Conservation (phyloP, 257 asterid genomes). For the Jacaranda copaia region DNA sequence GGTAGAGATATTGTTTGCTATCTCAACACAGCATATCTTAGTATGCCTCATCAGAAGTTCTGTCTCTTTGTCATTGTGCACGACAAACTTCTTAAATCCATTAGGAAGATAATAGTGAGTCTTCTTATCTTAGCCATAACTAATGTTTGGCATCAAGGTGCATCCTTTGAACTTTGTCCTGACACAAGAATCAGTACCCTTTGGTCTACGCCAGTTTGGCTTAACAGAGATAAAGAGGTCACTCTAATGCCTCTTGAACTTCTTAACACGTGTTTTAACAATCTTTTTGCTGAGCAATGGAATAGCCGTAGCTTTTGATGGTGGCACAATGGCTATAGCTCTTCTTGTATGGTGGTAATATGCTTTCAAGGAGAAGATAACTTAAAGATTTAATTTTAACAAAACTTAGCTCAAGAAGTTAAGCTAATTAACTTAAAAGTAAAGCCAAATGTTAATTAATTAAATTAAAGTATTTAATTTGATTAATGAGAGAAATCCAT, state of each 20-base stretch:
- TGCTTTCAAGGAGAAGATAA: too few species aligned
- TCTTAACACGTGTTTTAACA: slow-evolving; percentile 55
- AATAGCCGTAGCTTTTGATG: too few species aligned
- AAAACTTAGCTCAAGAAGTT: too few species aligned
- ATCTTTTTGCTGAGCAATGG: slow-evolving; percentile 54
- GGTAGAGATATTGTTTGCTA: too few species aligned
- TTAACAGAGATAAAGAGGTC: slow-evolving; percentile 57
- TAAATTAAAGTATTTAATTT: too few species aligned
- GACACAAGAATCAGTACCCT: slow-evolving; percentile 81
- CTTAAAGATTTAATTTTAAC: too few species aligned
- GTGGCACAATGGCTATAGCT: too few species aligned
- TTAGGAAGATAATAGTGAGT: slow-evolving; percentile 74
- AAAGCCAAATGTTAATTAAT: too few species aligned
- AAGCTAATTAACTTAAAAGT: too few species aligned
- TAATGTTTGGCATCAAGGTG: slow-evolving; percentile 72
- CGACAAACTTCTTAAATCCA: slow-evolving; percentile 73
- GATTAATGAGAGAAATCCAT: too few species aligned
- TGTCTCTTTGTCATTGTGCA: slow-evolving; percentile 65
- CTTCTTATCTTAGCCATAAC: slow-evolving; percentile 74
- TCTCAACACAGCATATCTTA: too few species aligned
- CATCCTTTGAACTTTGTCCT: slow-evolving; percentile 81
- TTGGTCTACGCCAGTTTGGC: slow-evolving; percentile 76
- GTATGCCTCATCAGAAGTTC: slow-evolving; percentile 81
- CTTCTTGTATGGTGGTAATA: too few species aligned
- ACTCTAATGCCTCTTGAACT: slow-evolving; percentile 59